Percentiles rank a stretch among this genome's conserved stretches.
phyloP scores from a whole-genome alignment of 345 rosid genomes.

The Barbarea vulgaris region DNA sequence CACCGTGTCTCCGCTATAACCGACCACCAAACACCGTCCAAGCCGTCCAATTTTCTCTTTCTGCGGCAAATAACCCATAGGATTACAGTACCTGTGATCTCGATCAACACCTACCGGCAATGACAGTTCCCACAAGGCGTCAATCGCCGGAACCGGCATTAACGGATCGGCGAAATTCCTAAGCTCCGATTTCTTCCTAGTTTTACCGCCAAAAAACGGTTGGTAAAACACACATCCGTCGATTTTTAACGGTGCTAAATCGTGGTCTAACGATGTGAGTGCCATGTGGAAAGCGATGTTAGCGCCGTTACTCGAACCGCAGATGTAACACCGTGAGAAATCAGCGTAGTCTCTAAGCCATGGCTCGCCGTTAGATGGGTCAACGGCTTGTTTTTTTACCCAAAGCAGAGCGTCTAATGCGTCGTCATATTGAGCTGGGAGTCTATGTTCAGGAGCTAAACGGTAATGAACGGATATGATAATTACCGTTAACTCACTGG shows the following conservation, averaged over 20 bases:
- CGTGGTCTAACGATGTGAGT: slow-evolving; percentile 34
- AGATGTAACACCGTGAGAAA: slow-evolving; percentile 44
- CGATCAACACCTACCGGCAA: slow-evolving; percentile 41
- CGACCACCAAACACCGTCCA: slow-evolving; percentile 45
- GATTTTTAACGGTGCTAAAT: slow-evolving; percentile 40
- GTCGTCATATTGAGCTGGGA: slow-evolving; percentile 45
- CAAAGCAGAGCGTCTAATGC: slow-evolving; percentile 40
- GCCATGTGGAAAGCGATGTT: slow-evolving; percentile 43
- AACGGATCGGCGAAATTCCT: slow-evolving; percentile 34
- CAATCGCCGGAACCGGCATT: slow-evolving; percentile 44
- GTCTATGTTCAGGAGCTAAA: slow-evolving; percentile 44
- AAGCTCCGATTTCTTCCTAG: slow-evolving; percentile 37
- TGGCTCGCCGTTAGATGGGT: slow-evolving; percentile 35
- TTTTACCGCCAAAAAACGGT: slow-evolving; percentile 40
- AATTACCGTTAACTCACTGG: slow-evolving; percentile 36
- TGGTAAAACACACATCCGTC: slow-evolving; percentile 43
- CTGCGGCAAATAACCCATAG: slow-evolving; percentile 35
- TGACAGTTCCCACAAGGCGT: slow-evolving; percentile 39
- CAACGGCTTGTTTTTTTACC: slow-evolving; percentile 41
- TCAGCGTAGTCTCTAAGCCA: slow-evolving; percentile 48
- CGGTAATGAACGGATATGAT: slow-evolving; percentile 43
- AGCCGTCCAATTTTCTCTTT: slow-evolving; percentile 31
- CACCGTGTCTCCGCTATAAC: slow-evolving; percentile 40
- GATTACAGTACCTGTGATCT: slow-evolving; percentile 48
- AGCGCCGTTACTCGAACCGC: slow-evolving; percentile 46